A percentile compares a stretch with the other conserved stretches of the same genome.
Conservation (phyloP, 1,139 yeast species). For the Pichia sp. region DNA sequence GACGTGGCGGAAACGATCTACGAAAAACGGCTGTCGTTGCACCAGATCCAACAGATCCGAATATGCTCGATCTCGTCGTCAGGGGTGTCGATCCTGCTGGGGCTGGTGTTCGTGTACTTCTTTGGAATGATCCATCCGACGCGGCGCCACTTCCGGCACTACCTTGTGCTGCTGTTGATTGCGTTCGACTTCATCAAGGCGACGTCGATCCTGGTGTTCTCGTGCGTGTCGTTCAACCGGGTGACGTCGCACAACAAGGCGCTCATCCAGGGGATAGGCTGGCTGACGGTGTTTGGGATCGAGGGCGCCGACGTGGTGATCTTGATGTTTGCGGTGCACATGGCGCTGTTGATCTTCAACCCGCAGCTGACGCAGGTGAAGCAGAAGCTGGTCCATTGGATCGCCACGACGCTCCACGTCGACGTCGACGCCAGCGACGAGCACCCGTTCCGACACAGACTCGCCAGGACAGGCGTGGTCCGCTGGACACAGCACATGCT, state of each 20-base stretch:
- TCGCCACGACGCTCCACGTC: not conserved
- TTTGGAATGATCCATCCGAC: slow-evolving; percentile 59
- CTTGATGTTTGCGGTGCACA: slow-evolving; percentile 76
- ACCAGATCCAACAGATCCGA: slow-evolving; percentile 26
- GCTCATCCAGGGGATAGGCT: slow-evolving; percentile 75
- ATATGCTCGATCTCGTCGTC: slow-evolving; percentile 56
- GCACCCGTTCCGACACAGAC: not conserved
- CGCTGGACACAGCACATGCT: no score
- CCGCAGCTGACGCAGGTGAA: not conserved
- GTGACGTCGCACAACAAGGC: slow-evolving; percentile 38
- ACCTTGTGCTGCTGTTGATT: slow-evolving; percentile 61
- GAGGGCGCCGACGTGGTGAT: slow-evolving; percentile 90
- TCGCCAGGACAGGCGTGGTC: not conserved
- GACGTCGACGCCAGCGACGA: not conserved
- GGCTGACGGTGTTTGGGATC: slow-evolving; percentile 75
- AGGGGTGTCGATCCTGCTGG: slow-evolving; percentile 51
- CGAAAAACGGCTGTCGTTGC: not conserved
- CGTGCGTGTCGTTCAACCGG: slow-evolving; percentile 53
- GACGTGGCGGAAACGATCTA: not conserved
- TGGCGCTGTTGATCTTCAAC: slow-evolving; percentile 66
- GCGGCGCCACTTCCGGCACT: slow-evolving; percentile 64
- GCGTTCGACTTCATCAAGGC: slow-evolving; percentile 76
- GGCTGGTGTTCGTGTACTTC: slow-evolving; percentile 50
- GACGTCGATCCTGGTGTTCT: slow-evolving; percentile 63
- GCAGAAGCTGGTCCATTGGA: not conserved